Conservation (phyloP, 345 rosid species). For the Populus tremula region DNA sequence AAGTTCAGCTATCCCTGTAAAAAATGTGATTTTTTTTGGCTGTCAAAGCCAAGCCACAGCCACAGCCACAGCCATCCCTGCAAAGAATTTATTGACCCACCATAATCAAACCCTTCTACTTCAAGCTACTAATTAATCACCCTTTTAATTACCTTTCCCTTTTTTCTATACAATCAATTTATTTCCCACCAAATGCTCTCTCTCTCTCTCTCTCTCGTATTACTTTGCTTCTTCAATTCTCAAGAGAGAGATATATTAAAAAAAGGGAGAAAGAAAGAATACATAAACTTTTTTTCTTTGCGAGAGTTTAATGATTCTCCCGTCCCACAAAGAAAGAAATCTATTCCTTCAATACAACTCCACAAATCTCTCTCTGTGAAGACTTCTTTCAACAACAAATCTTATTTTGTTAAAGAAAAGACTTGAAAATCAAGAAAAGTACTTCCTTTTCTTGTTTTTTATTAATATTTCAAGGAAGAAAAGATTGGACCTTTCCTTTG, state of each 20-base stretch:
- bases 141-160: background rate
- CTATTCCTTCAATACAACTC: slow-evolving; percentile 47
- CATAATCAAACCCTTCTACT: background rate
- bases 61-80: background rate
- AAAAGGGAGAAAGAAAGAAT: background rate
- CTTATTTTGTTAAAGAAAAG: slow-evolving; percentile 6
- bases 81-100: background rate
- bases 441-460: background rate
- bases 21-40: background rate
- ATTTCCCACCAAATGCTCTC: slow-evolving; percentile 37
- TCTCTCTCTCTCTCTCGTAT: background rate
- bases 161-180: background rate
- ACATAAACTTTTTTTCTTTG: background rate
- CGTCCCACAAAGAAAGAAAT: slow-evolving; percentile 24
- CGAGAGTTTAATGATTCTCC: slow-evolving; percentile 35
- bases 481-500: slow-evolving; percentile 24
- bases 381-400: slow-evolving; percentile 3
- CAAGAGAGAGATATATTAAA: slow-evolving; percentile 5
- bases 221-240: slow-evolving; percentile 29
- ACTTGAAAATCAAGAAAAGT: background rate
- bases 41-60: background rate
- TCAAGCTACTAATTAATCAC: background rate
- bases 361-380: background rate
- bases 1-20: background rate
- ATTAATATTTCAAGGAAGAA: slow-evolving; percentile 6